Evolutionary conservation across 176 grass and related monocot species (phyloP).

Genomic region (Paspalum vaginatum): DNA sequence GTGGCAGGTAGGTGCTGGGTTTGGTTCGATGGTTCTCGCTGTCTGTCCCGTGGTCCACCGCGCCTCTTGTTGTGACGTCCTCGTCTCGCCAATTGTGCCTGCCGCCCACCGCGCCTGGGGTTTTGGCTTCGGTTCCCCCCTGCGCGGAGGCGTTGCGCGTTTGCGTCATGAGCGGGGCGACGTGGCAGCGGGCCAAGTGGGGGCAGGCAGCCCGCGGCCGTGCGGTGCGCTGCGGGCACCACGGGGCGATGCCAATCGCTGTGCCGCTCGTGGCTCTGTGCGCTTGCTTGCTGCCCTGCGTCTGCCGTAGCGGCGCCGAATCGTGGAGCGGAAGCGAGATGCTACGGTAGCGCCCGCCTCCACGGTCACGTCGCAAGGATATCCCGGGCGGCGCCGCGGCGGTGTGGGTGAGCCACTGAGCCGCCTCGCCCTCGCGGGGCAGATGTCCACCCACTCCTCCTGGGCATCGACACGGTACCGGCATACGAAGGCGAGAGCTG

Average conservation of each 20-base stretch:
- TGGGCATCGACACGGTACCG: neutral
- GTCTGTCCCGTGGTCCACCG: neutral
- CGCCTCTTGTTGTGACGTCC: neutral
- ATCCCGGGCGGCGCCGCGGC: neutral
- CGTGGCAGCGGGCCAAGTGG: too few species aligned
- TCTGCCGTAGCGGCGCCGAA: neutral
- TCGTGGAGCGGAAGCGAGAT: neutral
- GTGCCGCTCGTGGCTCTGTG: neutral
- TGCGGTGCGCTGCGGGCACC: too few species aligned
- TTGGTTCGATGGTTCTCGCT: neutral
- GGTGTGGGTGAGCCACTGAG: neutral
- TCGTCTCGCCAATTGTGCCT: neutral
- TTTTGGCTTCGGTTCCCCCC: too few species aligned
- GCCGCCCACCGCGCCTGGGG: neutral
- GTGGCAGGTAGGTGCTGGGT: neutral
- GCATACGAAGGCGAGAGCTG: too few species aligned
- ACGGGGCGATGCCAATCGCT: neutral
- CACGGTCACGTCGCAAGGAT: too few species aligned
- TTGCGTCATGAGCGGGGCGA: too few species aligned
- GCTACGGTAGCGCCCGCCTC: too few species aligned
- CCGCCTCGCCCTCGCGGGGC: neutral
- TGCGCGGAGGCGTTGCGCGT: too few species aligned
- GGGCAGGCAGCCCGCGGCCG: too few species aligned
- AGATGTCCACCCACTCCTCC: neutral
- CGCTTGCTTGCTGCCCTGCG: too few species aligned